Base-by-base conservation (phyloP, 2,329 filamentous ascomycete species). In the Stemphylium lycopersici region DNA sequence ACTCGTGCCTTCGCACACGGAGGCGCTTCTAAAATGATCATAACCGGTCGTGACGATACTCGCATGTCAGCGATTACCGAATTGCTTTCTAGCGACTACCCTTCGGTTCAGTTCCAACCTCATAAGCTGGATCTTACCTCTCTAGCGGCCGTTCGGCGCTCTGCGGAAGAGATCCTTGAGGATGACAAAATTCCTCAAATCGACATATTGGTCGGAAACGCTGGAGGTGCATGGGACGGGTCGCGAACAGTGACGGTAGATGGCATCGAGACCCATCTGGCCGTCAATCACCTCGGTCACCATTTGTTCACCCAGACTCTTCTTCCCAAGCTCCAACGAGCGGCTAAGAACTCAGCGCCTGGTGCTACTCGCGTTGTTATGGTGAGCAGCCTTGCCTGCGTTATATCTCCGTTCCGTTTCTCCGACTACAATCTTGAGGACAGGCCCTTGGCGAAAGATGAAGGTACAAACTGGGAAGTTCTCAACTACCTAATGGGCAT, bases 251-350 rank as follows among this genome's bases (percentile, higher is more conserved):
- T 66, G 2, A 79, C 77, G 1, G 50, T 62, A 22, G 76, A 80
- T 20, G 77, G 76, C 29, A 75, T 77, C 52, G 78, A 81, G 58
- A 64, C 72, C 13, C 76, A 80, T 41, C 74, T 80, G 46, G 78
- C 70, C 24, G 76, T 69, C 8, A 81, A 81, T 56, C 74, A 80
- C 63, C 52, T 80, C 32, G 78, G 72, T 6, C 78, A 78, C 56
- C 75, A 76, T 6, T 61, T 79, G 0, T 57, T 80, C 16, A 76
- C 70, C 22, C 73, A 70, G 13, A 62, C 76, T 0, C 67, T 81
- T 0, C 65, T 79, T 1, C 76, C 75, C 5, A 68, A 66, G 1
- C 60, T 80, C 6, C 40, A 13, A 11, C 46, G 54, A 11, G 51
- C 62, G 1, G 48, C 52, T 1, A 43, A 33, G 41, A 16, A 16